Percentiles rank a stretch among this genome's conserved stretches.
These are phyloP conservation scores for Blastocystis sp. DNA, from an alignment of 352 stramenopile genomes.

Conservation along the genomic window DNA sequence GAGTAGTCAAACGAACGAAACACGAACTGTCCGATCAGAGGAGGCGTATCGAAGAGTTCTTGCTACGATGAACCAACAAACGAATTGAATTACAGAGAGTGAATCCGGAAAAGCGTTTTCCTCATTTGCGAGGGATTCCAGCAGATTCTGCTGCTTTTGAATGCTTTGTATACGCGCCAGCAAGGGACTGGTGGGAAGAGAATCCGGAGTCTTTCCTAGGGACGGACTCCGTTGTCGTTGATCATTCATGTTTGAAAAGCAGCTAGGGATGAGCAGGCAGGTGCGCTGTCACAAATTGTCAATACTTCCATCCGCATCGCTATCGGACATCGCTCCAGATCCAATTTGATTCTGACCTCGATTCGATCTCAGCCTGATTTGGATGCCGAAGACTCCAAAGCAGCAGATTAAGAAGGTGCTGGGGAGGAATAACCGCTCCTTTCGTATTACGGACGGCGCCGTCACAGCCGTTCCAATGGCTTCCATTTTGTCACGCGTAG, in stretches of 20 bases:
- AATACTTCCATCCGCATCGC: not conserved
- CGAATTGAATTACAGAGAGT: not conserved
- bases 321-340: not conserved
- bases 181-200: not conserved
- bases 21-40: constrained; percentile 33
- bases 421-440: not conserved
- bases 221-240: not conserved
- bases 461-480: not conserved
- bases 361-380: not conserved
- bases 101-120: not conserved
- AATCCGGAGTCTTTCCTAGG: not conserved
- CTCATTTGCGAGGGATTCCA: not conserved
- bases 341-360: not conserved
- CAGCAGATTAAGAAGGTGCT: constrained; percentile 23
- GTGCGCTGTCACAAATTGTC: not conserved
- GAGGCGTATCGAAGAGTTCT: constrained; percentile 22
- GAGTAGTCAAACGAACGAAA: constrained; percentile 9
- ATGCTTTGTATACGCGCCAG: not conserved
- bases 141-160: not conserved
- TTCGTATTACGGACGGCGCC: not conserved
- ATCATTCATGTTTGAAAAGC: not conserved
- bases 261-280: not conserved
- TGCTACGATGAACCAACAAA: not conserved
- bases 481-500: not conserved
- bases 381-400: constrained; percentile 52